phyloP scores from a whole-genome alignment of 2,329 filamentous ascomycete species.

The Achaetomium macrosporum region DNA sequence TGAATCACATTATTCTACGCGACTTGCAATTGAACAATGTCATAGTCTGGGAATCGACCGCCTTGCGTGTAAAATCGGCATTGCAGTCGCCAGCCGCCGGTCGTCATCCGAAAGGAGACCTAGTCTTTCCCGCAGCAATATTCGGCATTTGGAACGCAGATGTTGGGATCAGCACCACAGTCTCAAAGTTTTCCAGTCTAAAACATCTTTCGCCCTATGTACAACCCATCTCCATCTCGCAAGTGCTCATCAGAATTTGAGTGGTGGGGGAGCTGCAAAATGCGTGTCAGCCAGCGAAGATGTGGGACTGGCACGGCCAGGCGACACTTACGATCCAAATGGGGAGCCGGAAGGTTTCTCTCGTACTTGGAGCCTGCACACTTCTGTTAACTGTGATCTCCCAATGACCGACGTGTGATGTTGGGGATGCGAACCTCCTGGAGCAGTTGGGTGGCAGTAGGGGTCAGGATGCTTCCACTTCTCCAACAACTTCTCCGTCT shows the following conservation, averaged over 20 bases:
- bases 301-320: not conserved
- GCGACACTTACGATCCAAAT: slow-evolving; percentile 66
- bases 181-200: not conserved
- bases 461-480: slow-evolving; percentile 98
- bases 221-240: slow-evolving; percentile 10
- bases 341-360: slow-evolving; percentile 77
- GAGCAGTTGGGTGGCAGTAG: slow-evolving; percentile 81
- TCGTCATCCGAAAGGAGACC: no score
- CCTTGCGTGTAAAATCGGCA: no score
- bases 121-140: no score
- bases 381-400: slow-evolving; percentile 8
- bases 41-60: no score
- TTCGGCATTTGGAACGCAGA: no score
- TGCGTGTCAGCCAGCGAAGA: slow-evolving; percentile 22
- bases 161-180: no score
- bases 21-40: not conserved
- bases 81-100: no score
- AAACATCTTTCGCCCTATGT: slow-evolving; percentile 9
- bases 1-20: not conserved
- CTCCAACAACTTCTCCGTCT: slow-evolving; percentile 82
- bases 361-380: slow-evolving; percentile 85
- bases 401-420: no score
- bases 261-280: slow-evolving; percentile 42
- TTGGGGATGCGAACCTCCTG: slow-evolving; percentile 65
- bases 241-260: slow-evolving; percentile 38